Evolutionary conservation across 225 moss, liverwort and hornwort genomes (phyloP), one percentile per base, ranked within the genome.

Genomic region (Rhytidiadelphus loreus): DNA sequence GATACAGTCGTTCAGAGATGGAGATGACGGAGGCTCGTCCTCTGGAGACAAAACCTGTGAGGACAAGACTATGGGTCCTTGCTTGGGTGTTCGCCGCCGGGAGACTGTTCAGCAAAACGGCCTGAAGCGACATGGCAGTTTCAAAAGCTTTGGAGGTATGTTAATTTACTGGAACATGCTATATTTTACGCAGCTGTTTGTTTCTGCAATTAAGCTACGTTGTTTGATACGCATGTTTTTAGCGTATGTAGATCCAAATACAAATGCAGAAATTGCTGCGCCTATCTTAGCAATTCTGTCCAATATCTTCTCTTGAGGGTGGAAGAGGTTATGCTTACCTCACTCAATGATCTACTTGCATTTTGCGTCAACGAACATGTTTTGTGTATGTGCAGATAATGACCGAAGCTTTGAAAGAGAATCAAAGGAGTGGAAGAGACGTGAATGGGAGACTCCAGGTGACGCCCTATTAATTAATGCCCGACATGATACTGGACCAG

Each of bases 51-150:
- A 88, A 91, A 79, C 88, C 16, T 91, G 59, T 46, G 96, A 94
- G 85, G 94, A 97, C 87, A 95, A 91, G 75, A 93, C 82, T 88
- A 86, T 87, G 85, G 95, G 92, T 74, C 96, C 95, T 70, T 98
- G 98, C 92, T 93, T 97, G 88, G 95, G 98, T 65, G 98, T 98
- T 76, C 95, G 97, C 80, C 94, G 97, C 73, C 88, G 98, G 80
- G 99, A 96, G 91, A 92, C 93, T 87, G 95, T 96, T 83, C 97
- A 95, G 87, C 97, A 95, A 74, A 96, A 93, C 87, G 97, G 99
- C 41, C 87, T 96, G 76, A 99, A 99, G 86, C 96, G 97, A 84
- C 99, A 96, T 93, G 99, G 97, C 56, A 99, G 96, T 89, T 95
- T 95, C 92, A 97, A 96, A 86, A 96, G 90, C 86, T 96, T 93